Evolutionary conservation across 176 grass and related monocot genomes (phyloP), one percentile per base, ranked within the genome.

Genomic region (Thalia dealbata): DNA sequence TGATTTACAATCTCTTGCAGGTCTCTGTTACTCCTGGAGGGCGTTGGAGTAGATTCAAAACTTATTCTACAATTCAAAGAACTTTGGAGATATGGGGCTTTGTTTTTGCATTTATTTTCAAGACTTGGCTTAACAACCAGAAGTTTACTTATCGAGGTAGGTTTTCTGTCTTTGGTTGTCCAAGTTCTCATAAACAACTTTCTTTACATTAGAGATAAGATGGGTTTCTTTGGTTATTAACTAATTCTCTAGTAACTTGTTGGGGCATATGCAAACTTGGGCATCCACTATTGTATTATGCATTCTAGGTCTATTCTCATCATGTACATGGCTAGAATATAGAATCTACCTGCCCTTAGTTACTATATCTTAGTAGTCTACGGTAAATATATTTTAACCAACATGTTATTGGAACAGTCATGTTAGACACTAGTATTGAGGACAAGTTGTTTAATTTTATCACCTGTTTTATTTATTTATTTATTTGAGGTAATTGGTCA

Each of bases 21-120:
- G 95, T 93, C n/a, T 91, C 95, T 71, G 83, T 99, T 83, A 61
- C 86, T 63, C 87, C 95, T 69, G 95, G 95, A 48, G 95, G 95
- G 29, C 87, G 90, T 35, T 99, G 95, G 95, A 93, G 81, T 69
- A 85, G 90, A 45, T 99, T 99, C 80, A 99, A 93, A 93, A 99
- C 95, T 52, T 99, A 99, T 78, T 99, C 95, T 7, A 99, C 95
- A 15, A 88, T 99, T 83, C 95, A 99, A 88, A 88, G 95, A 84
- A 99, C 95, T 19, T 50, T 93, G 78, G 95, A 99, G 78, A 99
- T 99, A 82, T 99, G 95, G 95, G 87, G 90, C 15, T 93, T 90
- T 74, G 90, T 99, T 75, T 88, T 99, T 44, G 42, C 70, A 68
- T 93, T 99, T 81, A 52, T 92, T 83, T 88, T 99, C 82, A 91